These are phyloP conservation scores for Cyclotella atomus DNA, from an alignment of 108 stramenopile species.

Conservation along the genomic window DNA sequence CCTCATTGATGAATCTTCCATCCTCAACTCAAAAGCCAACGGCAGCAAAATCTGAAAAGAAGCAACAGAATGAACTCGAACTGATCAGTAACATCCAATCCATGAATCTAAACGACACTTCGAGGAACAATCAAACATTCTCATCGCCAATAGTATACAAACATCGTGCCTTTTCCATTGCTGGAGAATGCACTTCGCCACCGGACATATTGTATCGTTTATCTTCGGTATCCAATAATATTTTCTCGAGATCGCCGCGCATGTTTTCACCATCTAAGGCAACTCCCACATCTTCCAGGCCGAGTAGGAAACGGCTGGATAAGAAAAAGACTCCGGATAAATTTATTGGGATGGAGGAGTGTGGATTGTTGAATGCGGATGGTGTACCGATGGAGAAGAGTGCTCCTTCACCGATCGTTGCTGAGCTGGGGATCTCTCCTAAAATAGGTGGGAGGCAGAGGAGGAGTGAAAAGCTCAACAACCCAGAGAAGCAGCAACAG, in stretches of 20 bases:
- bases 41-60: too few species aligned
- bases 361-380: neutral
- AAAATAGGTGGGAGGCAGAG: neutral
- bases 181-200: neutral
- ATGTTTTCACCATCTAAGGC: too few species aligned
- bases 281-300: neutral
- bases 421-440: neutral
- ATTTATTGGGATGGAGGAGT: neutral
- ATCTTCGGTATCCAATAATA: neutral
- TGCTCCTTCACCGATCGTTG: neutral
- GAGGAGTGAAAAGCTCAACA: neutral
- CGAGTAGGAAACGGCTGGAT: slow-evolving; percentile 10
- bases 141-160: neutral
- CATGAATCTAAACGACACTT: neutral
- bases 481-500: neutral
- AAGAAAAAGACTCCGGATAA: slow-evolving; percentile 21
- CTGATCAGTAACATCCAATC: neutral
- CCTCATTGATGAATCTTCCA: neutral
- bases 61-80: neutral
- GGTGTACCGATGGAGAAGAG: neutral
- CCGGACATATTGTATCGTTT: neutral
- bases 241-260: too few species aligned
- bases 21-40: neutral
- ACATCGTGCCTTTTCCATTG: neutral
- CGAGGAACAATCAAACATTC: neutral